Conservation (phyloP, 2,329 filamentous ascomycete species). For the Juglanconis sp. region DNA sequence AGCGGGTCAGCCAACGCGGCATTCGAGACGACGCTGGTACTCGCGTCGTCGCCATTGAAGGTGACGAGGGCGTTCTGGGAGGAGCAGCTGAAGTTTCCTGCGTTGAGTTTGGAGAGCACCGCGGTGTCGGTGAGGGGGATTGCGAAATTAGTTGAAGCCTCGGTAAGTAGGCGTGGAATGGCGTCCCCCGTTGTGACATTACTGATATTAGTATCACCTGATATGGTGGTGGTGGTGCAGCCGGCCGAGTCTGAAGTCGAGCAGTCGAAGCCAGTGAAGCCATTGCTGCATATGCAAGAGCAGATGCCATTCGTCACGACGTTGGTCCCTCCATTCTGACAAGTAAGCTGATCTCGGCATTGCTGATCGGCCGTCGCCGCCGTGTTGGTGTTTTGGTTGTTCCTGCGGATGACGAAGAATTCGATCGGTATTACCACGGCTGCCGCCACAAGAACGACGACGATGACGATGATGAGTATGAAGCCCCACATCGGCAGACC, state of each 20-base stretch:
- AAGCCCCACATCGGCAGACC: conserved; percentile 81
- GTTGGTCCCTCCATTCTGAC: conserved; percentile 77
- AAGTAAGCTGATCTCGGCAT: conserved; percentile 63
- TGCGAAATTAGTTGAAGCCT: conserved; percentile 65
- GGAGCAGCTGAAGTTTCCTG: conserved; percentile 72
- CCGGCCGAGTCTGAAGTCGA: conserved; percentile 44
- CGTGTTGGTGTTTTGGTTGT: conserved; percentile 24
- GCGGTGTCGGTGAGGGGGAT: conserved; percentile 68
- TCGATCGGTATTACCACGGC: conserved; percentile 77
- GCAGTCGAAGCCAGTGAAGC: conserved; percentile 67
- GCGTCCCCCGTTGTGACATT: conserved; percentile 80
- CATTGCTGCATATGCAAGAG: conserved; percentile 84
- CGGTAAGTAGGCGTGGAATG: conserved; percentile 69
- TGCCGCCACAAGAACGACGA: conserved; percentile 71
- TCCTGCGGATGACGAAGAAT: conserved; percentile 58
- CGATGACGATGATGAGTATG: conserved; percentile 59
- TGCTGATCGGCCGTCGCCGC: conserved; percentile 27
- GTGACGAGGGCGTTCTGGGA: conserved; percentile 85
- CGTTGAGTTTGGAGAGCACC: conserved; percentile 74
- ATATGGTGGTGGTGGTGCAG: conserved; percentile 51
- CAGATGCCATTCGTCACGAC: conserved; percentile 67
- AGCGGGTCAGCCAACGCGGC: conserved; percentile 24
- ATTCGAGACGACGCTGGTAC: conserved; percentile 29
- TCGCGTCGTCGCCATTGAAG: conserved; percentile 60
- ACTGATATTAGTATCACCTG: conserved; percentile 37